Evolutionary conservation across 2,329 filamentous ascomycete genomes (phyloP), one percentile per base, ranked within the genome.

Genomic region (Fusarium incarnatum): DNA sequence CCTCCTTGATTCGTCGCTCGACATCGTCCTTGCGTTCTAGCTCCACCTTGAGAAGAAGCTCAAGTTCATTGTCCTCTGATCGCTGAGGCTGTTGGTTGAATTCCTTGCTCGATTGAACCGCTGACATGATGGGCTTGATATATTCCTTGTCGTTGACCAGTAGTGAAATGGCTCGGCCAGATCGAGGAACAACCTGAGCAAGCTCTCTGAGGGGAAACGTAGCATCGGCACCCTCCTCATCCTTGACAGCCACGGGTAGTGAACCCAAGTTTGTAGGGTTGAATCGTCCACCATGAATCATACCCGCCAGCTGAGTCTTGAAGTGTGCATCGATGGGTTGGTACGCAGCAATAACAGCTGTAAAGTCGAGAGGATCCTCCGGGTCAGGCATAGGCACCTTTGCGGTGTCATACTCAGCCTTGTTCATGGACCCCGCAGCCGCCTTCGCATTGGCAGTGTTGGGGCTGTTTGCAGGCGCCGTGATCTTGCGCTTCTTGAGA

Each of bases 31-130:
- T 81, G 68, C 79, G 78, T 79, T 87, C 85, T 30, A 82, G 78
- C 81, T 88, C 86, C 57, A 88, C 78, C 73, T 82, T 83, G 65
- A 89, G 81, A 28, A 85, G 73, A 60, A 89, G 83, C 81, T 89
- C 87, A 23, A 89, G 83, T 77, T 87, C 85, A 78, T 88, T 88
- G 76, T 89, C 87, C 47, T 84, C 81, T 75, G 82, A 83, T 22
- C 81, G 81, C 83, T 89, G 87, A 48, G 87, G 86, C 82, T 88
- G 86, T 82, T 88, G 86, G 81, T 88, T 88, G 79, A 86, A 88
- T 71, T 86, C 82, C n/a, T 77, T 74, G 73, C 81, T 84, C 30
- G 77, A 73, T 79, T 88, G 86, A 53, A 88, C 81, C 32, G 86
- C 86, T 73, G 81, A 83, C 82, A 87, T 84, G 79, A 88, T 84